These are phyloP conservation scores for Ogataea naganishii DNA, from an alignment of 805 yeast genomes.

Conservation along the genomic window DNA sequence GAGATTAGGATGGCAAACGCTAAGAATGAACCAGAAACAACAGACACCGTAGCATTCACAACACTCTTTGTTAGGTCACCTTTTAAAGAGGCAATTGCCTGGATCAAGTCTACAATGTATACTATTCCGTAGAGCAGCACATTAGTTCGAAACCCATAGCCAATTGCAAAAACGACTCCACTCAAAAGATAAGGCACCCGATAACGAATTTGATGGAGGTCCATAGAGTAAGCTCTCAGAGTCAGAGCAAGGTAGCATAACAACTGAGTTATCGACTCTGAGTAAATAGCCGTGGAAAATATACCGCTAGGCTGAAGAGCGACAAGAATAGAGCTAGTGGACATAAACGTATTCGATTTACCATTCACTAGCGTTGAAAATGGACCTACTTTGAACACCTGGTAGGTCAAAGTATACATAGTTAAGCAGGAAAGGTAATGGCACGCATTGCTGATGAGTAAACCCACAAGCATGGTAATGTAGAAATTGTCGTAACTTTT, in stretches of 20 bases:
- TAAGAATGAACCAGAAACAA: constrained; percentile 51
- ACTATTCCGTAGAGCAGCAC: constrained; percentile 63
- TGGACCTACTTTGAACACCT: constrained; percentile 8
- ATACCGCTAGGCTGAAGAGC: constrained; percentile 74
- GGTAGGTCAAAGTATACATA: constrained; percentile 39
- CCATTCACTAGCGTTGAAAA: too few relatives aligned
- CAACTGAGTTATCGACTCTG: constrained; percentile 66
- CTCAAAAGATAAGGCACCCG: constrained; percentile 28
- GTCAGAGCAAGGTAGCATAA: constrained; percentile 49
- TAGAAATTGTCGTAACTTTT: constrained; percentile 26
- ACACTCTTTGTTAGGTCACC: constrained; percentile 7
- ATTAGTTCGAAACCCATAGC: constrained; percentile 67
- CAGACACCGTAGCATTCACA: constrained; percentile 19
- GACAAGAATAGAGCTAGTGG: constrained; percentile 28
- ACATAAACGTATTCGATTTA: too few relatives aligned
- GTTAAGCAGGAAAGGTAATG: constrained; percentile 43
- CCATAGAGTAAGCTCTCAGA: constrained; percentile 30
- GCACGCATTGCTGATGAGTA: constrained; percentile 39
- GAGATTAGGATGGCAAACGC: constrained; percentile 35
- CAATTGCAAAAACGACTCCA: constrained; percentile 46
- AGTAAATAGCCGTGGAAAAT: constrained; percentile 63
- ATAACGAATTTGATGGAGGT: constrained; percentile 3
- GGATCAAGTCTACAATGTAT: constrained; percentile 48
- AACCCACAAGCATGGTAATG: constrained; percentile 35
- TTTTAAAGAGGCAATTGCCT: constrained; percentile 10